phyloP scores from a whole-genome alignment of 768 basidiomycete genomes.

The Exidia glandulosa region DNA sequence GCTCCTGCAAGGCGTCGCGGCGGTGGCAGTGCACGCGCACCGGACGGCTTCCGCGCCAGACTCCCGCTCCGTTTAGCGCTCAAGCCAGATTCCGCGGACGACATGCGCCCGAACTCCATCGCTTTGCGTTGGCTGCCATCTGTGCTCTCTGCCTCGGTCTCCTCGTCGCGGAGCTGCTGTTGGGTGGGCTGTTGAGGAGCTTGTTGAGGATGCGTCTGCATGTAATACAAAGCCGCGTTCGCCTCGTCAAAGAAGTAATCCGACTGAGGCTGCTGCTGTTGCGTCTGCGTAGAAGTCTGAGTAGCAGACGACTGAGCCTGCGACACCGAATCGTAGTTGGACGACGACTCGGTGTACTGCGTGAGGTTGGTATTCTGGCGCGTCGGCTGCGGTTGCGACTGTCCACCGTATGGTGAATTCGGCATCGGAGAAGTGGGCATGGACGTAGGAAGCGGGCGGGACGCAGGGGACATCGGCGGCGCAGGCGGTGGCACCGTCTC shows the following conservation, averaged over 20 bases:
- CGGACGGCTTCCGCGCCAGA: slow-evolving; percentile 64
- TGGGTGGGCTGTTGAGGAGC: slow-evolving; percentile 18
- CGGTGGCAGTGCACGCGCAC: slow-evolving; percentile 64
- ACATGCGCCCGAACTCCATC: too few species aligned
- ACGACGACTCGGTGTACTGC: background rate
- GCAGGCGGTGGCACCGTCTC: background rate
- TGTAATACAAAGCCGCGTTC: slow-evolving; percentile 51
- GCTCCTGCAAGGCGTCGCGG: slow-evolving; percentile 2
- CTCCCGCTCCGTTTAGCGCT: slow-evolving; percentile 7
- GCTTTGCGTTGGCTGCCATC: too few species aligned
- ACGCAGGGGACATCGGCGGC: background rate
- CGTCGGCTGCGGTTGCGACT: background rate
- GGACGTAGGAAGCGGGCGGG: background rate
- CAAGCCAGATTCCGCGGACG: background rate
- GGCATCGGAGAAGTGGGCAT: background rate
- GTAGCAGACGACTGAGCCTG: slow-evolving; percentile 1
- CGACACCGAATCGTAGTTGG: background rate
- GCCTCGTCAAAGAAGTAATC: slow-evolving; percentile 41
- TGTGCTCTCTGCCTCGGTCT: background rate
- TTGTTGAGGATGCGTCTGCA: slow-evolving; percentile 34
- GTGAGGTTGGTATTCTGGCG: background rate
- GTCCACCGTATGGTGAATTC: background rate
- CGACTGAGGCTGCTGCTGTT: slow-evolving; percentile 11
- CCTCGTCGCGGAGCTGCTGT: background rate
- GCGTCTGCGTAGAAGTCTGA: slow-evolving; percentile 12